Conservation (phyloP, 2,329 filamentous ascomycete genomes). For the Zopfia rhizophila region DNA sequence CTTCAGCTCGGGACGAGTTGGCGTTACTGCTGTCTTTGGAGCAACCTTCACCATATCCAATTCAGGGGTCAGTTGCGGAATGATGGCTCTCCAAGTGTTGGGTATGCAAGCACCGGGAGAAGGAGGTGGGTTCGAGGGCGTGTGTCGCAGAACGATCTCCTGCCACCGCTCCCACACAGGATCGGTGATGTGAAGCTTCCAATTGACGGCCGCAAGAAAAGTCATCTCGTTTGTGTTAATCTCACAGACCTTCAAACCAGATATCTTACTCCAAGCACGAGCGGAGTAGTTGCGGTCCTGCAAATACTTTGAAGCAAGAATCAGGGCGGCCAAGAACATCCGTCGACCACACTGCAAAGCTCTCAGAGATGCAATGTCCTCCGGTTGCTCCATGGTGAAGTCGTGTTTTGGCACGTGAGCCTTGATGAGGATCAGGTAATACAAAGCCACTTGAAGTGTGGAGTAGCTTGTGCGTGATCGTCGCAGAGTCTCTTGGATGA, state of each 20-base stretch:
- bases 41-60: slow-evolving; percentile 60
- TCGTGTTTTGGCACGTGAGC: slow-evolving; percentile 84
- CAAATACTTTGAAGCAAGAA: slow-evolving; percentile 96
- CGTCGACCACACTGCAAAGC: slow-evolving; percentile 94
- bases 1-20: slow-evolving; percentile 36
- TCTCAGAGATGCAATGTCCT: slow-evolving; percentile 76
- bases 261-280: slow-evolving; percentile 98
- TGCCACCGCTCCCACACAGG: slow-evolving; percentile 92
- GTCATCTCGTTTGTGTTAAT: slow-evolving; percentile 98
- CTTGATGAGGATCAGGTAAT: slow-evolving; percentile 95
- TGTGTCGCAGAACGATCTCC: slow-evolving; percentile 87
- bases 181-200: slow-evolving; percentile 94
- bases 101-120: slow-evolving; percentile 50
- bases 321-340: slow-evolving; percentile 96
- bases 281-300: slow-evolving; percentile 98
- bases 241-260: slow-evolving; percentile 89
- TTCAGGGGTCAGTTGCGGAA: slow-evolving; percentile 67
- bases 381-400: slow-evolving; percentile 85
- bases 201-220: slow-evolving; percentile 89
- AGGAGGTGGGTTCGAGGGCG: slow-evolving; percentile 65
- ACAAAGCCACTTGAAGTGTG: slow-evolving; percentile 94
- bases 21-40: slow-evolving; percentile 43
- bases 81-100: slow-evolving; percentile 60
- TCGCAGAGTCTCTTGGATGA: slow-evolving; percentile 96
- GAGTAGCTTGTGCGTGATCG: slow-evolving; percentile 97